Conservation (phyloP, 2,329 filamentous ascomycete species). For the Aspergillus sp. region DNA sequence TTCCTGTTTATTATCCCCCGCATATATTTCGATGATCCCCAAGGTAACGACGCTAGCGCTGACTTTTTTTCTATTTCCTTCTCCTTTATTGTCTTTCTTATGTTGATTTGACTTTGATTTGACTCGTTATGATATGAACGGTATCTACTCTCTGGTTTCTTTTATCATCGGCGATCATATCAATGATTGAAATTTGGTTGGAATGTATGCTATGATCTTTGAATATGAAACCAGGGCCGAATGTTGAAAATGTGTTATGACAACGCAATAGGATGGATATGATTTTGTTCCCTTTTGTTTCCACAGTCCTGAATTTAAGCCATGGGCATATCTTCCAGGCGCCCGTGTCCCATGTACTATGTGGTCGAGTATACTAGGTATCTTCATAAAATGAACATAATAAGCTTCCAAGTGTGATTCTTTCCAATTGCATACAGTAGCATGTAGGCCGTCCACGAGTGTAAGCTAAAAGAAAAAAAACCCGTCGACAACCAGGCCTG, state of each 20-base stretch:
- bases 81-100: not conserved
- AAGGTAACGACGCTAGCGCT: conserved; percentile 12
- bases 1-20: not conserved
- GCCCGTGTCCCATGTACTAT: too few relatives aligned
- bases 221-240: not conserved
- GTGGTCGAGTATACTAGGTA: too few relatives aligned
- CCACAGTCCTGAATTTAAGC: too few relatives aligned
- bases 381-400: too few relatives aligned
- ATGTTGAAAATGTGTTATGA: not conserved
- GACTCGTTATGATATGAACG: not conserved
- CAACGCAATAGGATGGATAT: not conserved
- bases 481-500: too few relatives aligned
- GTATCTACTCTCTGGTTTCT: not conserved
- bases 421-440: too few relatives aligned
- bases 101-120: not conserved
- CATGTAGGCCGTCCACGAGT: too few relatives aligned
- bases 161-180: not conserved
- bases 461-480: too few relatives aligned
- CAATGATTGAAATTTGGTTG: not conserved
- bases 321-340: too few relatives aligned
- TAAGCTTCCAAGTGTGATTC: too few relatives aligned
- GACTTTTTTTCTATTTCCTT: not conserved
- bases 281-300: too few relatives aligned
- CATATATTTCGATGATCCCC: conserved; percentile 1
- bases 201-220: not conserved